Evolutionary conservation across 352 stramenopile genomes (phyloP).

Genomic region (Halophytophthora batemanensis): DNA sequence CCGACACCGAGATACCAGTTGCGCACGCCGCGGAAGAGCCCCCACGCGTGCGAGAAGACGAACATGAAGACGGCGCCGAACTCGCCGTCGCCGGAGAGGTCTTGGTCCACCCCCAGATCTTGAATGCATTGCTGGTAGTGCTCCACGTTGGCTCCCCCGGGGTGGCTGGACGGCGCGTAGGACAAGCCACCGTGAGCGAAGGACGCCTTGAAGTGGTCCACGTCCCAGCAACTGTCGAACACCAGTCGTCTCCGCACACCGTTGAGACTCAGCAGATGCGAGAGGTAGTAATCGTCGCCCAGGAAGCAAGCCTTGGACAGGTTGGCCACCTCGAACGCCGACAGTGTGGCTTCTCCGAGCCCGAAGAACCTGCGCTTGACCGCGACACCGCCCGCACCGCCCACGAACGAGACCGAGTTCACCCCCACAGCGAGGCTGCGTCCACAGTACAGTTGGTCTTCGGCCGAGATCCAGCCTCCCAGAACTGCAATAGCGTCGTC

Average conservation of each 20-base stretch:
- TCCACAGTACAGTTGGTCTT: conserved; percentile 50
- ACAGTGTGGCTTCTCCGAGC: conserved; percentile 20
- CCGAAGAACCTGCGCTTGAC: conserved; percentile 54
- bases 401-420: conserved; percentile 54
- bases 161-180: conserved; percentile 27
- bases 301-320: conserved; percentile 49
- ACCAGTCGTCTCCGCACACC: conserved; percentile 39
- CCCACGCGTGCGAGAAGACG: conserved; percentile 37
- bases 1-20: conserved; percentile 20
- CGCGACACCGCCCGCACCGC: conserved; percentile 43
- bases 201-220: conserved; percentile 17
- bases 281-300: conserved; percentile 55
- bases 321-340: conserved; percentile 39
- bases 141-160: conserved; percentile 52
- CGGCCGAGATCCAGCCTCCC: conserved; percentile 45
- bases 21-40: conserved; percentile 20
- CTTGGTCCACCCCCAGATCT: conserved; percentile 38
- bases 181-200: conserved; percentile 36
- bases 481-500: conserved; percentile 46
- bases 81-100: conserved; percentile 45
- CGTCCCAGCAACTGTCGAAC: conserved; percentile 53
- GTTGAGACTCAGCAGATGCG: conserved; percentile 39
- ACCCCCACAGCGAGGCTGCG: conserved; percentile 43
- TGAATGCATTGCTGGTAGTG: conserved; percentile 61
- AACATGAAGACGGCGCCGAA: conserved; percentile 41